Evolutionary conservation across 768 basidiomycete species (phyloP).

Genomic region (Daedalea quercina): DNA sequence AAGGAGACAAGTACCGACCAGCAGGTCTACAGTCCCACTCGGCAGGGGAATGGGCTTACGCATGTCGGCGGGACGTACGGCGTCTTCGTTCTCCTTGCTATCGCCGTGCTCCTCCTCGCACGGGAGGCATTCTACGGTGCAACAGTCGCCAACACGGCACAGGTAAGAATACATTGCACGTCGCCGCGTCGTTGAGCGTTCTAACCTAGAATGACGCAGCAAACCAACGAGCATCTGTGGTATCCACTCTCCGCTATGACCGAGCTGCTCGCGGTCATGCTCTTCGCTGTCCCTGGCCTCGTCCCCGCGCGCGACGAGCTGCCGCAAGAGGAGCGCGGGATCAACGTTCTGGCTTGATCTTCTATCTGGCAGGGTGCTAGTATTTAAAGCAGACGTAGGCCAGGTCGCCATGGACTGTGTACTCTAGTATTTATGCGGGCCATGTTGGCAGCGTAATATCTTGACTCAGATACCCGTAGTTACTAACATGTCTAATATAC

Average conservation of each 20-base stretch:
- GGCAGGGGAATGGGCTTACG: neutral
- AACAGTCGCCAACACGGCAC: conserved; percentile 5
- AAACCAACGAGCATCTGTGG: conserved; percentile 14
- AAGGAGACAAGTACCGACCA: neutral
- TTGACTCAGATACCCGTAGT: too few relatives aligned
- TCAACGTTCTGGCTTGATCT: neutral
- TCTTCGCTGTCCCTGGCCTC: conserved; percentile 15
- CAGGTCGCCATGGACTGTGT: too few relatives aligned
- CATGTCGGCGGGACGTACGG: conserved; percentile 3
- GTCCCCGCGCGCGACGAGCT: conserved; percentile 9
- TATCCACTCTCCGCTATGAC: conserved; percentile 15
- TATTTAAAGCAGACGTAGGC: too few relatives aligned
- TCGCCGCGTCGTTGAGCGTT: neutral
- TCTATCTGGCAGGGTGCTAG: too few relatives aligned
- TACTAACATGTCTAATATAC: too few relatives aligned
- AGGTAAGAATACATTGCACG: conserved; percentile 7
- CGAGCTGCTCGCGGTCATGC: conserved; percentile 14
- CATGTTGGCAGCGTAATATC: too few relatives aligned
- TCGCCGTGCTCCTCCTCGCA: conserved; percentile 11
- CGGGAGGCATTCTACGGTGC: conserved; percentile 18
- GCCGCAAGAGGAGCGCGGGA: neutral
- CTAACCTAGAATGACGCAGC: conserved; percentile 1
- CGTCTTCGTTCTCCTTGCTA: conserved; percentile 10
- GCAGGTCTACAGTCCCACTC: neutral
- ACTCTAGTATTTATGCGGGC: too few relatives aligned